These are phyloP conservation scores for Pseudocercospora eumusae DNA, from an alignment of 2,329 filamentous ascomycete species.

Conservation along the genomic window DNA sequence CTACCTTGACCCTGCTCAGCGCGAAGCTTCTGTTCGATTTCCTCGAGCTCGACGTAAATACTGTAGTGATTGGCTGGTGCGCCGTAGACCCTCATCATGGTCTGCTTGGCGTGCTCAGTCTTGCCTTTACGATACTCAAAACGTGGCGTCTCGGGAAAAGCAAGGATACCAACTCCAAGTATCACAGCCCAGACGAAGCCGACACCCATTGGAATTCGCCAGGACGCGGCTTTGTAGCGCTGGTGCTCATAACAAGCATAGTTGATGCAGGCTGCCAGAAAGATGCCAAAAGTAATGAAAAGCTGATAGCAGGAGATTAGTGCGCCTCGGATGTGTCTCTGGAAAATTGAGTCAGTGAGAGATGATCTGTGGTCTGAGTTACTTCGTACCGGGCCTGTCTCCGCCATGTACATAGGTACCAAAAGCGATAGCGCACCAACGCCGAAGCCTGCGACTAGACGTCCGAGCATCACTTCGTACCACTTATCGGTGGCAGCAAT, in stretches of 20 bases:
- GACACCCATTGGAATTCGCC: constrained; percentile 65
- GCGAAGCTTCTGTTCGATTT: constrained; percentile 59
- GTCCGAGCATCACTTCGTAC: constrained; percentile 66
- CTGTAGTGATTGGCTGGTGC: constrained; percentile 57
- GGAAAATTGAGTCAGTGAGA: constrained; percentile 34
- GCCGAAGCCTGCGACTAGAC: constrained; percentile 64
- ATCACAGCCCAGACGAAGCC: constrained; percentile 59
- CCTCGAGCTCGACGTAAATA: constrained; percentile 54
- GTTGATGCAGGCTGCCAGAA: constrained; percentile 52
- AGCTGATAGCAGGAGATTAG: constrained; percentile 65
- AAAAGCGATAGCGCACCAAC: constrained; percentile 65
- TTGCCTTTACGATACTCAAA: constrained; percentile 60
- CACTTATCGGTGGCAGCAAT: constrained; percentile 59
- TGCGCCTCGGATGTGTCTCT: constrained; percentile 63
- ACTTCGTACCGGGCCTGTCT: not conserved
- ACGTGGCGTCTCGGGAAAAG: constrained; percentile 59
- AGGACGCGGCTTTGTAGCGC: constrained; percentile 52
- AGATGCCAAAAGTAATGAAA: constrained; percentile 69
- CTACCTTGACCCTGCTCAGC: constrained; percentile 49
- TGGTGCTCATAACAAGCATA: constrained; percentile 58
- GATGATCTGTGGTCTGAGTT: not conserved
- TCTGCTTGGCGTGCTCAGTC: constrained; percentile 52
- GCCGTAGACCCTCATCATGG: constrained; percentile 58
- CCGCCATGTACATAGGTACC: constrained; percentile 61
- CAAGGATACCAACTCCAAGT: constrained; percentile 56